Evolutionary conservation across 257 asterid genomes (phyloP), one percentile per base, ranked within the genome.

Genomic region (Ilex asprella): DNA sequence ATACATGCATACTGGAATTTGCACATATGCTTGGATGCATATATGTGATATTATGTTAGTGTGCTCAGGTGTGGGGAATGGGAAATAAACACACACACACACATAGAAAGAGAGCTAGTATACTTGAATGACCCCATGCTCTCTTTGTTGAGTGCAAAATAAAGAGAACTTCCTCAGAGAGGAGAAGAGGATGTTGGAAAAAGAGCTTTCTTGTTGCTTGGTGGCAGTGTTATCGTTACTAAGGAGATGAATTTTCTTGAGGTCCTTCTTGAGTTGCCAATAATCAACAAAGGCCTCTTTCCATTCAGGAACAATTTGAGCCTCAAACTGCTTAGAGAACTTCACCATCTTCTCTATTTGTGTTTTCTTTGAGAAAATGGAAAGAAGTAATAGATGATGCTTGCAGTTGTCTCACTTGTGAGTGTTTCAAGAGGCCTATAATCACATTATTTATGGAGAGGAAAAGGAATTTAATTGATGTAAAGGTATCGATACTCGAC

Each of bases 211-310:
- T 60, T 68, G 55, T 7, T 77, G 68, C 14, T 79, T 52, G 12
- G 55, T 72, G 30, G 15, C 44, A 2, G 29, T 60, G 54, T 69
- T 59, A 0, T 58, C 80, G 63, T 65, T 67, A 55, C 68, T 70
- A 61, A 75, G 70, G 58, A 73, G 71, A 47, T 78, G 79, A 57
- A 86, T 78, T 77, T 87, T 84, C 84, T 91, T 88, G 73, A 91
- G 72, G 15, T 88, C 87, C 66, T 77, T 82, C 70, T 91, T 91
- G 55, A 91, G 88, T 67, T 79, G 83, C 77, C 84, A 78, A 63
- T 91, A 91, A 63, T 91, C 98, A 16, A 91, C 94, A 57, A 88
- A 91, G 32, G 96, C 98, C 53, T 91, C 98, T 67, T 86, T 91
- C 98, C 98, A 91, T 78, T 91, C 98, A 1, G 96, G 95, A 54